A percentile compares a stretch with the other conserved stretches of the same genome.
These are phyloP conservation scores for Suhomyces maxii DNA, from an alignment of 1,139 yeast species.

Conservation along the genomic window DNA sequence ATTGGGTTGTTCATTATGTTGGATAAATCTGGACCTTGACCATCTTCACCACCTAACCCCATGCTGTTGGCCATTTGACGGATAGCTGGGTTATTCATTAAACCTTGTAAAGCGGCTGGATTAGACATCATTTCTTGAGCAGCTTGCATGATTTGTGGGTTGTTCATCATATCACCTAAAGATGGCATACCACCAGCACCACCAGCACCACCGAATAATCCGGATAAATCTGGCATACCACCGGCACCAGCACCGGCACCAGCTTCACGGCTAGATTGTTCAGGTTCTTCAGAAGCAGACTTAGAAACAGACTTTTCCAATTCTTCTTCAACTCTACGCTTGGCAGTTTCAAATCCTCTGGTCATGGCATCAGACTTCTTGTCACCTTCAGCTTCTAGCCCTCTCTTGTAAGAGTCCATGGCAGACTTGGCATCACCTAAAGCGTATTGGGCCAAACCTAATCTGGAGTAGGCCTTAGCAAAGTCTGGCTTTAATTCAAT, in stretches of 20 bases:
- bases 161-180: constrained; percentile 66
- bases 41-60: constrained; percentile 59
- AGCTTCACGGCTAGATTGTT: constrained; percentile 18
- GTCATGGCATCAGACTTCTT: constrained; percentile 86
- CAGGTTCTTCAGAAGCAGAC: constrained; percentile 24
- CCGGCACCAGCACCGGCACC: constrained; percentile 56
- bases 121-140: constrained; percentile 92
- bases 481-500: constrained; percentile 74
- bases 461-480: constrained; percentile 91
- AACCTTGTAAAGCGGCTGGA: constrained; percentile 72
- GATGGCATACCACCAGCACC: constrained; percentile 65
- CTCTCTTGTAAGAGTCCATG: constrained; percentile 85
- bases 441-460: constrained; percentile 91
- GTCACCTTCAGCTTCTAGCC: constrained; percentile 84
- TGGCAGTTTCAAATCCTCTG: constrained; percentile 92
- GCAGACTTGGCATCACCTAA: constrained; percentile 87
- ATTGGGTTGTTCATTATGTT: constrained; percentile 81
- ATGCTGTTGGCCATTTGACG: constrained; percentile 74
- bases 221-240: constrained; percentile 71
- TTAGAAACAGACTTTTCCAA: constrained; percentile 47
- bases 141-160: constrained; percentile 89
- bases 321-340: constrained; percentile 77
- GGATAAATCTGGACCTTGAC: constrained; percentile 54
- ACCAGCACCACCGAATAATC: constrained; percentile 52
- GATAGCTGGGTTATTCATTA: constrained; percentile 80